Evolutionary conservation across 2,329 filamentous ascomycete genomes (phyloP).

Genomic region (Microsporum canis): DNA sequence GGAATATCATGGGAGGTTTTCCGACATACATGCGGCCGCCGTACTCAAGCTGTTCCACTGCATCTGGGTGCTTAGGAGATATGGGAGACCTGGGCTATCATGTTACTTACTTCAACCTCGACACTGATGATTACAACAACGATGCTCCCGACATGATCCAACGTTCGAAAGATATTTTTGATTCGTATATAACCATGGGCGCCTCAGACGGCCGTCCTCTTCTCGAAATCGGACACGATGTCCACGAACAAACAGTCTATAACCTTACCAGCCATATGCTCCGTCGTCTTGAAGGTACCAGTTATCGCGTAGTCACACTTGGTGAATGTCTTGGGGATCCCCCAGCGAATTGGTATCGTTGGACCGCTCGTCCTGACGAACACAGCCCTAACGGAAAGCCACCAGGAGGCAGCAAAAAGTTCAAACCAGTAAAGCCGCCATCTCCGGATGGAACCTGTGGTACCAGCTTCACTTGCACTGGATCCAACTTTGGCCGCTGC

Average conservation of each 20-base stretch:
- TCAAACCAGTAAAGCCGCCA: constrained; percentile 10
- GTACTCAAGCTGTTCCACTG: constrained; percentile 32
- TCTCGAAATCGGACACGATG: constrained; percentile 34
- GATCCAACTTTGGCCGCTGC: constrained; percentile 26
- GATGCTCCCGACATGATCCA: constrained; percentile 29
- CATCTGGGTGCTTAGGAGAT: constrained; percentile 32
- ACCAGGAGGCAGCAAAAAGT: not conserved
- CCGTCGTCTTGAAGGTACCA: constrained; percentile 20
- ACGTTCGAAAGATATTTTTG: constrained; percentile 31
- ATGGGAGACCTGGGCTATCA: constrained; percentile 41
- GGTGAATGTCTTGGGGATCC: constrained; percentile 34
- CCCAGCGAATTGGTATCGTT: constrained; percentile 31
- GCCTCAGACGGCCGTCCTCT: constrained; percentile 25
- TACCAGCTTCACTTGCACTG: constrained; percentile 24
- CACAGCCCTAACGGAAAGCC: not conserved
- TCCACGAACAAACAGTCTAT: constrained; percentile 34
- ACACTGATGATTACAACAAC: constrained; percentile 38
- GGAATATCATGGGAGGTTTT: constrained; percentile 38
- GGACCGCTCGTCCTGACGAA: constrained; percentile 7
- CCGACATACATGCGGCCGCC: constrained; percentile 46
- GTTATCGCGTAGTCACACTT: constrained; percentile 32
- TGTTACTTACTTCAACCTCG: constrained; percentile 37
- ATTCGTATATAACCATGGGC: constrained; percentile 21
- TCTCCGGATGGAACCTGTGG: constrained; percentile 29
- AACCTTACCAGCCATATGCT: constrained; percentile 35